Conservation (phyloP, 31 red algal species). For the Porphyra umbilicalis region DNA sequence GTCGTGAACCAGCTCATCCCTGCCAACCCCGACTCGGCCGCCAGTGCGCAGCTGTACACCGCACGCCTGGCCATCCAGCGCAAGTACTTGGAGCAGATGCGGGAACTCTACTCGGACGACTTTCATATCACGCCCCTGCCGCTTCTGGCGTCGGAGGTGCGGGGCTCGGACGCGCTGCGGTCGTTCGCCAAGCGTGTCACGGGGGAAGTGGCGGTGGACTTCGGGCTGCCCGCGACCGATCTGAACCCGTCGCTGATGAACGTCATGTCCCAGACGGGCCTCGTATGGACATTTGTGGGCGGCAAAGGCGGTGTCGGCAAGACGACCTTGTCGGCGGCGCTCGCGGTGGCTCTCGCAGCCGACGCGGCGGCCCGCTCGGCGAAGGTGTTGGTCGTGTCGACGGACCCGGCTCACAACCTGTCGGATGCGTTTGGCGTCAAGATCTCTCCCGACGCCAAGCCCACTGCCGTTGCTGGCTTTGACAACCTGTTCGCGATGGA, state of each 20-base stretch:
- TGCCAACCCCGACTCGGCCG: conserved; percentile 26
- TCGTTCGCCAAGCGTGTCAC: conserved; percentile 40
- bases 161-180: conserved; percentile 45
- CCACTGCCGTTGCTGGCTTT: conserved; percentile 44
- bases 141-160: conserved; percentile 61
- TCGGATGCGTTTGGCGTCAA: conserved; percentile 90
- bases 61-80: conserved; percentile 77
- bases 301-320: conserved; percentile 98
- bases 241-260: conserved; percentile 72
- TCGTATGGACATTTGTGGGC: conserved; percentile 83
- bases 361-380: conserved; percentile 14
- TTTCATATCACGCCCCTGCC: conserved; percentile 93
- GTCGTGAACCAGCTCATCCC: conserved; percentile 87
- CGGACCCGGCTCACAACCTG: conserved; percentile 94
- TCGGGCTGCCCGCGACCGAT: conserved; percentile 23
- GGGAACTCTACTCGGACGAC: conserved; percentile 89
- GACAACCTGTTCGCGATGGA: conserved; percentile 46
- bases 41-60: conserved; percentile 44
- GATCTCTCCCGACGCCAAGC: conserved; percentile 69
- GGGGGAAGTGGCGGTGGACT: conserved; percentile 44
- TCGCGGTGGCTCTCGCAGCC: conserved; percentile 70
- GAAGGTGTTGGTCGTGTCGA: conserved; percentile 73
- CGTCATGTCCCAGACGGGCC: conserved; percentile 50
- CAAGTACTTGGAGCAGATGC: conserved; percentile 93
- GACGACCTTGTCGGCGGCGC: conserved; percentile 73